phyloP scores from a whole-genome alignment of 768 basidiomycete genomes.

The Solioccasus polychromus region DNA sequence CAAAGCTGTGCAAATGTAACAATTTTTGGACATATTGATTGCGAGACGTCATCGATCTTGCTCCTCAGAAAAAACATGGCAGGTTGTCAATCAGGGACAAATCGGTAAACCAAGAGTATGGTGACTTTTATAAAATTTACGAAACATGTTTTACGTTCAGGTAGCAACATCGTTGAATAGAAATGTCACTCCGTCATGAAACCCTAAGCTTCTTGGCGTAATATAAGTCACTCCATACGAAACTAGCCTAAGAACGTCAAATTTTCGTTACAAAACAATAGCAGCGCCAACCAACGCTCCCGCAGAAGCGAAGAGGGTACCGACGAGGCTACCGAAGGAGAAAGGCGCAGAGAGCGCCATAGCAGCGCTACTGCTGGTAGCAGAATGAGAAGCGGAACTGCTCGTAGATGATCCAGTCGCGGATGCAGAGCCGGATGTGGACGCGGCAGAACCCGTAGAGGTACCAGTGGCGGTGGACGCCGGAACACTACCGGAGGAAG shows the following conservation, averaged over 20 bases:
- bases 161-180: too few relatives aligned
- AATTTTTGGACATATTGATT: not conserved
- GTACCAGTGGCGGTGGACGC: not conserved
- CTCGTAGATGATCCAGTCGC: not conserved
- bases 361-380: conserved; percentile 15
- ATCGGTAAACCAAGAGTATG: too few relatives aligned
- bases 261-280: conserved; percentile 19
- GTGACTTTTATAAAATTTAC: too few relatives aligned
- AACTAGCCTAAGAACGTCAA: not conserved
- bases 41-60: too few relatives aligned
- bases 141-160: too few relatives aligned
- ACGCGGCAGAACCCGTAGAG: not conserved
- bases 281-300: conserved; percentile 26
- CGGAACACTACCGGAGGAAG: not conserved
- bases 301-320: conserved; percentile 24
- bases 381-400: not conserved
- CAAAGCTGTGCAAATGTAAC: not conserved
- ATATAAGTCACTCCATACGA: too few relatives aligned
- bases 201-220: too few relatives aligned
- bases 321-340: conserved; percentile 16
- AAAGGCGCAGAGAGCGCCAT: conserved; percentile 12
- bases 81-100: too few relatives aligned
- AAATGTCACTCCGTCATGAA: too few relatives aligned
- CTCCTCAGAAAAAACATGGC: too few relatives aligned
- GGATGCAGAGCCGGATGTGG: not conserved